Conservation (phyloP, 2,329 filamentous ascomycete species). For the Penicillium sp. region DNA sequence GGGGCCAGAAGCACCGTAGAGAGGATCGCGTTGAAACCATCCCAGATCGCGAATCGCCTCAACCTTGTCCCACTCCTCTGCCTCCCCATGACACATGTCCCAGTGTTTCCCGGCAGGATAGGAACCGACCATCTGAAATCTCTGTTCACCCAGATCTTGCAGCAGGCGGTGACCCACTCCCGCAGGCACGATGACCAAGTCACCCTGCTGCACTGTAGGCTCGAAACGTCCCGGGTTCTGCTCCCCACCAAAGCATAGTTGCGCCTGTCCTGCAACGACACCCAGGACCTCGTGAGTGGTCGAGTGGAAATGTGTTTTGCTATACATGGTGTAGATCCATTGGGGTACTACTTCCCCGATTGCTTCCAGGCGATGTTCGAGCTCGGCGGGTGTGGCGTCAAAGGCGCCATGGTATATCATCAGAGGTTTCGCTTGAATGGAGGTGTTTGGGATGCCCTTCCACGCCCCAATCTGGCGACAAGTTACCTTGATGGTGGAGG, state of each 20-base stretch:
- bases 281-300: slow-evolving; percentile 62
- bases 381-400: slow-evolving; percentile 41
- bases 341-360: slow-evolving; percentile 55
- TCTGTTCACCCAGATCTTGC: slow-evolving; percentile 45
- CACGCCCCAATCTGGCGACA: slow-evolving; percentile 55
- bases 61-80: slow-evolving; percentile 50
- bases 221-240: slow-evolving; percentile 54
- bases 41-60: slow-evolving; percentile 43
- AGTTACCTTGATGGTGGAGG: slow-evolving; percentile 51
- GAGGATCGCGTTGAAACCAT: slow-evolving; percentile 57
- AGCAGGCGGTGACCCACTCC: slow-evolving; percentile 60
- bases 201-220: slow-evolving; percentile 50
- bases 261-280: slow-evolving; percentile 53
- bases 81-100: slow-evolving; percentile 67
- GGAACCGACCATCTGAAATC: slow-evolving; percentile 62
- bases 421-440: slow-evolving; percentile 57
- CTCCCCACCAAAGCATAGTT: slow-evolving; percentile 62
- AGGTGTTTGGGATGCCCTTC: slow-evolving; percentile 57
- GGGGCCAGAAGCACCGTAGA: slow-evolving; percentile 53
- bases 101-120: slow-evolving; percentile 55
- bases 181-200: slow-evolving; percentile 60
- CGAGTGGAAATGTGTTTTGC: slow-evolving; percentile 60
- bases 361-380: slow-evolving; percentile 52
- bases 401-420: slow-evolving; percentile 61
- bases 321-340: slow-evolving; percentile 66